Percentiles rank a stretch among this genome's conserved stretches.
Conservation (phyloP, 2,329 filamentous ascomycete genomes). For the Verticillium zaregamsianum region DNA sequence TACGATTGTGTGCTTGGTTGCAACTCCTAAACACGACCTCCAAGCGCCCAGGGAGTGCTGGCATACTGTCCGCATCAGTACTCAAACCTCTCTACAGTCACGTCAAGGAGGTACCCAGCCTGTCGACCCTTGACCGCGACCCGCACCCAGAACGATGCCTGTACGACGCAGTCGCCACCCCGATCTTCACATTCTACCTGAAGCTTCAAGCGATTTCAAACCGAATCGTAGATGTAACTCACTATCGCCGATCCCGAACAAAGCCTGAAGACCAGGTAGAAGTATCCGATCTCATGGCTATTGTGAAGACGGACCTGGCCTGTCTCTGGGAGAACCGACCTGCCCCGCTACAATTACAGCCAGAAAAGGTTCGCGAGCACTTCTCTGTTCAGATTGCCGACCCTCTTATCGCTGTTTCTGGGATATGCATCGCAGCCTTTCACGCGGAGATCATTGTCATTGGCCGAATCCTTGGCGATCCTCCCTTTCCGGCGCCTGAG, state of each 20-base stretch:
- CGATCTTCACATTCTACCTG: slow-evolving; percentile 16
- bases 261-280: slow-evolving; percentile 16
- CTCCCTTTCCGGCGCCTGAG: background rate
- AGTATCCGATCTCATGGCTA: slow-evolving; percentile 8
- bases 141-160: slow-evolving; percentile 8
- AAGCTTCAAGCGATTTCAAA: slow-evolving; percentile 15
- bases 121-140: background rate
- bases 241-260: slow-evolving; percentile 19
- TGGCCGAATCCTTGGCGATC: background rate
- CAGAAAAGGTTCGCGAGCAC: background rate
- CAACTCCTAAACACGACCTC: slow-evolving; percentile 12
- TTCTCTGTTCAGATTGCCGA: background rate
- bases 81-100: slow-evolving; percentile 6
- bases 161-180: slow-evolving; percentile 11
- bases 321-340: background rate
- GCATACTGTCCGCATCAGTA: slow-evolving; percentile 10
- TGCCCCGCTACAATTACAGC: background rate
- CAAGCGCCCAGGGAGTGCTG: slow-evolving; percentile 12
- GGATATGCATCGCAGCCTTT: background rate
- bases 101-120: background rate
- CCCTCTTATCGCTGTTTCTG: background rate
- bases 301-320: slow-evolving; percentile 8
- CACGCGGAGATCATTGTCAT: background rate
- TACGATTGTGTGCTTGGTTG: slow-evolving; percentile 12
- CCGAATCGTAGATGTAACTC: slow-evolving; percentile 14